phyloP scores from a whole-genome alignment of 2,329 filamentous ascomycete genomes.

The Talaromyces marneffei region DNA sequence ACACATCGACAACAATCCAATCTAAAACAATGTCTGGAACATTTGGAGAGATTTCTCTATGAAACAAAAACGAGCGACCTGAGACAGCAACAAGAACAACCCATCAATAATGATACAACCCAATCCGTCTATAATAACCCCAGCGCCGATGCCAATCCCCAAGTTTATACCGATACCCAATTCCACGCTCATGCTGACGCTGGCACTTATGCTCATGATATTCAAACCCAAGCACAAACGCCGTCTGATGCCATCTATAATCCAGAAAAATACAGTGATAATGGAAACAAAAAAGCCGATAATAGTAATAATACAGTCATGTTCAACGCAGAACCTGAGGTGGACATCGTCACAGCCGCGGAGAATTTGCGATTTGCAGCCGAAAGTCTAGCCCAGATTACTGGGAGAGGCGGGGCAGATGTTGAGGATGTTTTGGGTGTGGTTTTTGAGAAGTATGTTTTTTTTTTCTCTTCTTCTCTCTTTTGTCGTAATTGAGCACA shows the following conservation, averaged over 20 bases:
- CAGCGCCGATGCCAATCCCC: slow-evolving; percentile 16
- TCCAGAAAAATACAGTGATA: neutral
- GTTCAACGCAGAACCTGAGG: slow-evolving; percentile 24
- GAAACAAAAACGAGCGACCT: slow-evolving; percentile 41
- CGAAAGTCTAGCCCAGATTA: slow-evolving; percentile 75
- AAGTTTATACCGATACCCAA: slow-evolving; percentile 6
- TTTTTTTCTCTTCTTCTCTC: too few relatives aligned
- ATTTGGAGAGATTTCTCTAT: slow-evolving; percentile 67
- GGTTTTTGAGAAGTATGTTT: slow-evolving; percentile 87
- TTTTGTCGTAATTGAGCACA: slow-evolving; percentile 6
- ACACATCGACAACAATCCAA: slow-evolving; percentile 84
- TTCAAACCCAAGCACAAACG: slow-evolving; percentile 17
- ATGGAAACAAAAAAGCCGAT: slow-evolving; percentile 8
- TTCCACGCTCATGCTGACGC: slow-evolving; percentile 11
- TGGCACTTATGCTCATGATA: slow-evolving; percentile 10
- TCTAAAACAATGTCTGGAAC: slow-evolving; percentile 63
- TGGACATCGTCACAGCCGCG: slow-evolving; percentile 84
- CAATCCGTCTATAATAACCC: slow-evolving; percentile 10
- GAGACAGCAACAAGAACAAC: slow-evolving; percentile 3
- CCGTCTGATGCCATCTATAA: slow-evolving; percentile 13
- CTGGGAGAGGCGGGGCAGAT: slow-evolving; percentile 79
- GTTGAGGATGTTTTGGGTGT: slow-evolving; percentile 94
- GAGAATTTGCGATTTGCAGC: slow-evolving; percentile 81
- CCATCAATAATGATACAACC: neutral
- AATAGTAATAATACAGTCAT: slow-evolving; percentile 18